A percentile compares a stretch with the other conserved stretches of the same genome.
Conservation (phyloP, 2,329 filamentous ascomycete genomes). For the Pezicula neosporulosa region DNA sequence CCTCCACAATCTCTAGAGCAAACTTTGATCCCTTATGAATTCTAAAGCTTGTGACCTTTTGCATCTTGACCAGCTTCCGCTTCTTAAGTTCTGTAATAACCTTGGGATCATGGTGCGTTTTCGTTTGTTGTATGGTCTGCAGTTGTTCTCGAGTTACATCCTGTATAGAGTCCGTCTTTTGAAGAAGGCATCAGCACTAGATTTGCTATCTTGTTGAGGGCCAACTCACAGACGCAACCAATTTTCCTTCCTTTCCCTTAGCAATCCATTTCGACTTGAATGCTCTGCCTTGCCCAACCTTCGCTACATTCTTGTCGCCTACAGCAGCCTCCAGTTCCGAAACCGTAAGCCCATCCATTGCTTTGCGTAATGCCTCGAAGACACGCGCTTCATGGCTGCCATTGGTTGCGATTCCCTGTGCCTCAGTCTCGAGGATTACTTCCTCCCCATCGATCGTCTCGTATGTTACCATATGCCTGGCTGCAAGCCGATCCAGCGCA, state of each 20-base stretch:
- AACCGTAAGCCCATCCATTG: slow-evolving; percentile 78
- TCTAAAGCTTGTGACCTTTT: slow-evolving; percentile 83
- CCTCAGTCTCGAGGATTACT: slow-evolving; percentile 71
- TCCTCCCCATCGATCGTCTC: slow-evolving; percentile 79
- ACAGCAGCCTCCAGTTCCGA: slow-evolving; percentile 66
- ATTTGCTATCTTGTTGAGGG: not conserved
- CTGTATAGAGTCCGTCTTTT: slow-evolving; percentile 65
- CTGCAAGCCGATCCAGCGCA: slow-evolving; percentile 79
- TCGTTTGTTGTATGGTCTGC: slow-evolving; percentile 65
- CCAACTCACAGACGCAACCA: slow-evolving; percentile 47
- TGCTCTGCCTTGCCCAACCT: slow-evolving; percentile 90
- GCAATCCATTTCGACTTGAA: slow-evolving; percentile 77
- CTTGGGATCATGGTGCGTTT: slow-evolving; percentile 70
- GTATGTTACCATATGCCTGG: slow-evolving; percentile 83
- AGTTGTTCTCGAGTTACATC: slow-evolving; percentile 79
- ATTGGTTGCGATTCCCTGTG: slow-evolving; percentile 66
- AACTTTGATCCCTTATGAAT: slow-evolving; percentile 85
- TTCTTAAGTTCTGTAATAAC: slow-evolving; percentile 80
- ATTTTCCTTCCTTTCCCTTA: slow-evolving; percentile 55
- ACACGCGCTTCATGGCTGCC: slow-evolving; percentile 82
- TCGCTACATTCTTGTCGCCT: slow-evolving; percentile 69
- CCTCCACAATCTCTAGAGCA: slow-evolving; percentile 81
- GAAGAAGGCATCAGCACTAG: slow-evolving; percentile 6
- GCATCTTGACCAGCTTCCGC: slow-evolving; percentile 80
- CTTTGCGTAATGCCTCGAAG: slow-evolving; percentile 68